Conservation (phyloP, 306 rosid genomes). For the Luffa acutangula region DNA sequence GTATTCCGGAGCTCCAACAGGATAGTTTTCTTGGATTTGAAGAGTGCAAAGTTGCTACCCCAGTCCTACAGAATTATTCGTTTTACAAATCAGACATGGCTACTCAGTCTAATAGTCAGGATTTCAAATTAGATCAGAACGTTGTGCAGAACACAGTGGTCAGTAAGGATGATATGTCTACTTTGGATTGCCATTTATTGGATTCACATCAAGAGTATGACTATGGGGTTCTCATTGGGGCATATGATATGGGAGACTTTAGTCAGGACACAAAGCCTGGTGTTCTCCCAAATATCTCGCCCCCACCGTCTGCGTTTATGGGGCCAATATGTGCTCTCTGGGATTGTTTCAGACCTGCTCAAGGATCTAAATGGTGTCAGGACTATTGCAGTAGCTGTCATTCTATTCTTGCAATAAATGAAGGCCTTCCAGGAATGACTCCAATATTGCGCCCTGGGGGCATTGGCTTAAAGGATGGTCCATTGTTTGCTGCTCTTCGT, state of each 20-base stretch:
- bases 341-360: slow-evolving; percentile 98
- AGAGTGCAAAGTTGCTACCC: slow-evolving; percentile 45
- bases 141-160: not conserved
- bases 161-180: slow-evolving; percentile 2
- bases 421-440: slow-evolving; percentile 89
- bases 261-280: slow-evolving; percentile 47
- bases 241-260: slow-evolving; percentile 27
- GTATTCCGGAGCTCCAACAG: slow-evolving; percentile 25
- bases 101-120: slow-evolving; percentile 6
- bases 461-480: slow-evolving; percentile 73
- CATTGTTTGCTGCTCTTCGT: slow-evolving; percentile 73
- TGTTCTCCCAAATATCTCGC: slow-evolving; percentile 59
- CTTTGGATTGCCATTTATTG: slow-evolving; percentile 49
- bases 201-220: slow-evolving; percentile 45
- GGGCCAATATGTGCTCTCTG: slow-evolving; percentile 97
- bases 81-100: slow-evolving; percentile 45
- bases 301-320: slow-evolving; percentile 93
- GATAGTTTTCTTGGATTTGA: slow-evolving; percentile 44
- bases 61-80: slow-evolving; percentile 31
- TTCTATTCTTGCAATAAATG: slow-evolving; percentile 73
- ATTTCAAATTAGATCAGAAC: slow-evolving; percentile 2
- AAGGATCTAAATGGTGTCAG: slow-evolving; percentile 69
- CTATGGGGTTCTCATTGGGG: slow-evolving; percentile 36
- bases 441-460: slow-evolving; percentile 94
- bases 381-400: slow-evolving; percentile 94